Percentiles rank a stretch among this genome's conserved stretches.
Conservation (phyloP, 225 moss, liverwort and hornwort genomes). For the Pseudoscleropodium purum region DNA sequence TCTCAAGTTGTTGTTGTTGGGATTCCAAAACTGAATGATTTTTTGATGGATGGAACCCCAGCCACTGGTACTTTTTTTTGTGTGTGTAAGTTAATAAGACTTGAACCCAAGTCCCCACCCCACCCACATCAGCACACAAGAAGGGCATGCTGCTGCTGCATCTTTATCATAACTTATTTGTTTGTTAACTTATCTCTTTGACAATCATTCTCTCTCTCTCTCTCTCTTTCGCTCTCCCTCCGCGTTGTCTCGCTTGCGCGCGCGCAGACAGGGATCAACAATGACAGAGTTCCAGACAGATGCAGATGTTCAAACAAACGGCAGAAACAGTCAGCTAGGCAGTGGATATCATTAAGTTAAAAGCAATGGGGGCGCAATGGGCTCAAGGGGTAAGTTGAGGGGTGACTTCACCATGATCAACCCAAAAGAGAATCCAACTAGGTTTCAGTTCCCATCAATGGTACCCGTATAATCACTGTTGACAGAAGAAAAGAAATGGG, state of each 20-base stretch:
- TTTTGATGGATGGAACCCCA: too few relatives aligned
- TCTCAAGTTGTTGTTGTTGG: too few relatives aligned
- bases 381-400: neutral
- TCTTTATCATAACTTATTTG: neutral
- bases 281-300: neutral
- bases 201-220: neutral
- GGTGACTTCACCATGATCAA: neutral
- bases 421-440: too few relatives aligned
- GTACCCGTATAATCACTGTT: rapidly evolving
- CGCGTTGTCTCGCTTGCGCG: neutral
- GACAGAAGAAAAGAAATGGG: neutral
- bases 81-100: too few relatives aligned
- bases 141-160: neutral
- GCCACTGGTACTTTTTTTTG: too few relatives aligned
- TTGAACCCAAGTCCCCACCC: rapidly evolving
- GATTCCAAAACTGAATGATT: too few relatives aligned
- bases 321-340: neutral
- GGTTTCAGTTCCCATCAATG: neutral
- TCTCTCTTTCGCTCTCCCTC: neutral
- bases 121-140: neutral
- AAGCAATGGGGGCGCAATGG: neutral
- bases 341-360: neutral
- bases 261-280: neutral
- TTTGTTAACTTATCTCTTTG: neutral
- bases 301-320: neutral